These are phyloP conservation scores for Fusarium sororula DNA, from an alignment of 2,329 filamentous ascomycete genomes.

Conservation along the genomic window DNA sequence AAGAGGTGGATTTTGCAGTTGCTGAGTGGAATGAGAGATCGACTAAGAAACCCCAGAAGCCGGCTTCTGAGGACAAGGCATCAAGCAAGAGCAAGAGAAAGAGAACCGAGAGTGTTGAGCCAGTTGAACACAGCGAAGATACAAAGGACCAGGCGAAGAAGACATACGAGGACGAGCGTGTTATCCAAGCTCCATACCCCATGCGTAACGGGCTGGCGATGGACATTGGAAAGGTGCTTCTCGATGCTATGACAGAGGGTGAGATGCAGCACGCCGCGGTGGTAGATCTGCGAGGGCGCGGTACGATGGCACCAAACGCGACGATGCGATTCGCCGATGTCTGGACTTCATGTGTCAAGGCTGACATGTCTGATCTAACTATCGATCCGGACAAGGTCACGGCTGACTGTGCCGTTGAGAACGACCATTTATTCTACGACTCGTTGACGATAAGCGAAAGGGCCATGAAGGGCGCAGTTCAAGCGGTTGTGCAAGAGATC, in stretches of 20 bases:
- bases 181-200: constrained; percentile 47
- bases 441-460: constrained; percentile 55
- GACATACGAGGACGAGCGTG: constrained; percentile 24
- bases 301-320: constrained; percentile 46
- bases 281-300: constrained; percentile 55
- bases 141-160: not conserved
- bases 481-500: constrained; percentile 28
- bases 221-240: constrained; percentile 52
- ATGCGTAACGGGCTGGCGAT: constrained; percentile 55
- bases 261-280: constrained; percentile 56
- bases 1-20: constrained; percentile 51
- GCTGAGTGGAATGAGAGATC: constrained; percentile 55
- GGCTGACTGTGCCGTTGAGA: constrained; percentile 52
- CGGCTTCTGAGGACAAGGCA: constrained; percentile 34
- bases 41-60: constrained; percentile 52
- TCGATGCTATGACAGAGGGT: constrained; percentile 57
- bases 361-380: constrained; percentile 17
- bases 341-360: constrained; percentile 53
- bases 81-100: constrained; percentile 20
- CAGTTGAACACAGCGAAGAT: constrained; percentile 8
- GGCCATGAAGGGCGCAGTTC: constrained; percentile 40
- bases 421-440: constrained; percentile 63
- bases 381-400: constrained; percentile 15
- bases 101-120: constrained; percentile 13
- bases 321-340: constrained; percentile 54